These are phyloP conservation scores for Aegle marmelos DNA, from an alignment of 345 rosid species.

Conservation along the genomic window DNA sequence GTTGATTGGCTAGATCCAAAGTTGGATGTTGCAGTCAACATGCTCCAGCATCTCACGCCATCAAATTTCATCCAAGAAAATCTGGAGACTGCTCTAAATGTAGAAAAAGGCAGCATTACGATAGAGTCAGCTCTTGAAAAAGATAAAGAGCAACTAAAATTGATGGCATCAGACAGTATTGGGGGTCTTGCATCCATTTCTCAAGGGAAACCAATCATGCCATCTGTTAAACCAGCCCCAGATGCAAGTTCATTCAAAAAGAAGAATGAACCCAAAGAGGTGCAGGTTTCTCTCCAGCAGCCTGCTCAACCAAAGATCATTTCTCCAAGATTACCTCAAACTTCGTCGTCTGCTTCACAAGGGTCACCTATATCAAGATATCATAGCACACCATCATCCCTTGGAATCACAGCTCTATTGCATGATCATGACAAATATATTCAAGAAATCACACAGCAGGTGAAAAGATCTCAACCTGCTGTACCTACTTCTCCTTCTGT, in stretches of 20 bases:
- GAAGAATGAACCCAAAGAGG: constrained; percentile 43
- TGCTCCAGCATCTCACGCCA: constrained; percentile 50
- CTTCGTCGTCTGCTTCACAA: constrained; percentile 45
- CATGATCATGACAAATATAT: constrained; percentile 53
- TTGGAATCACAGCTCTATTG: constrained; percentile 80
- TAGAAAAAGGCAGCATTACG: constrained; percentile 29
- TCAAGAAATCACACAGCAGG: constrained; percentile 37
- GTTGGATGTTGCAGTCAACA: constrained; percentile 43
- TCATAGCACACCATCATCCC: constrained; percentile 46
- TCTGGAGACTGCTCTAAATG: constrained; percentile 36
- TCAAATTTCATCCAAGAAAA: constrained; percentile 44
- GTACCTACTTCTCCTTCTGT: constrained; percentile 24
- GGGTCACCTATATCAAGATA: constrained; percentile 54
- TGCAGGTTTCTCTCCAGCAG: constrained; percentile 46
- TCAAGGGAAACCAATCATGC: constrained; percentile 24
- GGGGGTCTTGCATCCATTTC: constrained; percentile 24
- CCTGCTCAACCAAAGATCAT: constrained; percentile 53
- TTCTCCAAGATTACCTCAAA: constrained; percentile 45
- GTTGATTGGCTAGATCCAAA: constrained; percentile 60
- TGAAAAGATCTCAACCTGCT: constrained; percentile 29
- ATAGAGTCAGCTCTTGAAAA: constrained; percentile 38
- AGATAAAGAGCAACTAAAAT: constrained; percentile 35
- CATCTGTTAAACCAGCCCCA: constrained; percentile 26
- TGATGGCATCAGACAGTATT: constrained; percentile 29
- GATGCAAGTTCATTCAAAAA: constrained; percentile 34